Conservation (phyloP, 164 flowering plant genomes). For the Akebia trifoliata region DNA sequence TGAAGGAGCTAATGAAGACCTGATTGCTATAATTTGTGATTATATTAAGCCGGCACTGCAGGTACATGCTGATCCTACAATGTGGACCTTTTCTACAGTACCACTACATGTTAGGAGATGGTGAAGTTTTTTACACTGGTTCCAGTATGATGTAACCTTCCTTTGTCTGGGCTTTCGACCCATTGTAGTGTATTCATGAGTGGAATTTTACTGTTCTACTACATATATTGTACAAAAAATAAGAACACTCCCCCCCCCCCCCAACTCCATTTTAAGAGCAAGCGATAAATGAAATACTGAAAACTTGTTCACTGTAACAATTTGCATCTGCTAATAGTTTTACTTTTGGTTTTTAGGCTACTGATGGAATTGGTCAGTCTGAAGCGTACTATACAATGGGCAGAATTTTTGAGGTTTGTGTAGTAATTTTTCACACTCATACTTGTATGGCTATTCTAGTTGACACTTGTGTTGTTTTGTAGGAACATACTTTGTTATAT, state of each 20-base stretch:
- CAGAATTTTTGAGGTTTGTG: slow-evolving; percentile 70
- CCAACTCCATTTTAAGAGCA: neutral
- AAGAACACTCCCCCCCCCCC: too few species aligned
- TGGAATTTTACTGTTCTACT: too few species aligned
- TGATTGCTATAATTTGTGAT: slow-evolving; percentile 48
- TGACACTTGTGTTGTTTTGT: slow-evolving; percentile 19
- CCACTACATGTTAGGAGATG: neutral
- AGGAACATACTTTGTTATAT: slow-evolving; percentile 73
- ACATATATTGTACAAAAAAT: too few species aligned
- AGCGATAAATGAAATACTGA: neutral
- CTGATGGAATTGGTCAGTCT: slow-evolving; percentile 29
- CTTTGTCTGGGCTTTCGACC: too few species aligned
- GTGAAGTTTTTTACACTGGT: too few species aligned
- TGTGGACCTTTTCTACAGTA: neutral
- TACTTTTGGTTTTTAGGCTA: slow-evolving; percentile 31
- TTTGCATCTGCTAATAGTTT: neutral
- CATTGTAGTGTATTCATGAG: too few species aligned
- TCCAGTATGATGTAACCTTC: too few species aligned
- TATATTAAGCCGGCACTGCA: slow-evolving; percentile 38
- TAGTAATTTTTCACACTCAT: neutral
- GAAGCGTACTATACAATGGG: slow-evolving; percentile 57
- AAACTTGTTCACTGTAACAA: neutral
- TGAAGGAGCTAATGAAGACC: slow-evolving; percentile 71
- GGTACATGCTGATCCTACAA: slow-evolving; percentile 31
- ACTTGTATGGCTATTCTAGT: neutral